Evolutionary conservation across 2,329 filamentous ascomycete species (phyloP).

Genomic region (Talaromyces sp.): DNA sequence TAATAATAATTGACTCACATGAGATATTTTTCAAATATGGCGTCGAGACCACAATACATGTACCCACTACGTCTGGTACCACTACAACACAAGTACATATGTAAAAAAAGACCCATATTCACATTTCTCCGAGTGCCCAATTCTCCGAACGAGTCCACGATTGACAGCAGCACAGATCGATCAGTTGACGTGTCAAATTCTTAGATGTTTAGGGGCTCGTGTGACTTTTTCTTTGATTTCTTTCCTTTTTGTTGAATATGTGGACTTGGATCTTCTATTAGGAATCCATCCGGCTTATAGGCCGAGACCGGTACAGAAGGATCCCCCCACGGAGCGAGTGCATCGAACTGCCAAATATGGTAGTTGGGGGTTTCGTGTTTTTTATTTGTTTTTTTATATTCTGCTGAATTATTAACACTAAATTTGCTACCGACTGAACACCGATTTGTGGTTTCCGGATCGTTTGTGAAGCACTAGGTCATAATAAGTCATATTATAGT

Average conservation of each 20-base stretch:
- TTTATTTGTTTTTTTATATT: no score
- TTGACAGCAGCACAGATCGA: not conserved
- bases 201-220: not conserved
- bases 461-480: no score
- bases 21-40: not conserved
- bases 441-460: not conserved
- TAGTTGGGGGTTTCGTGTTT: not conserved
- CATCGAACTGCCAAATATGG: not conserved
- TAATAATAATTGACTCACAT: not conserved
- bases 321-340: not conserved
- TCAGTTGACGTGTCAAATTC: not conserved
- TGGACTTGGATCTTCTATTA: not conserved
- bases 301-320: not conserved
- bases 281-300: not conserved
- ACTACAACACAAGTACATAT: no score
- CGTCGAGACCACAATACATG: not conserved
- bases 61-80: not conserved
- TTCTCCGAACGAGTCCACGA: no score
- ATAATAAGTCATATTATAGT: fast-evolving
- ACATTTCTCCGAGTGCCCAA: not conserved
- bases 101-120: not conserved
- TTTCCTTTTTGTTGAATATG: not conserved
- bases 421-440: not conserved
- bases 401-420: not conserved
- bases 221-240: not conserved